Evolutionary conservation across 2,329 filamentous ascomycete species (phyloP).

Genomic region (Neurospora crassa): DNA sequence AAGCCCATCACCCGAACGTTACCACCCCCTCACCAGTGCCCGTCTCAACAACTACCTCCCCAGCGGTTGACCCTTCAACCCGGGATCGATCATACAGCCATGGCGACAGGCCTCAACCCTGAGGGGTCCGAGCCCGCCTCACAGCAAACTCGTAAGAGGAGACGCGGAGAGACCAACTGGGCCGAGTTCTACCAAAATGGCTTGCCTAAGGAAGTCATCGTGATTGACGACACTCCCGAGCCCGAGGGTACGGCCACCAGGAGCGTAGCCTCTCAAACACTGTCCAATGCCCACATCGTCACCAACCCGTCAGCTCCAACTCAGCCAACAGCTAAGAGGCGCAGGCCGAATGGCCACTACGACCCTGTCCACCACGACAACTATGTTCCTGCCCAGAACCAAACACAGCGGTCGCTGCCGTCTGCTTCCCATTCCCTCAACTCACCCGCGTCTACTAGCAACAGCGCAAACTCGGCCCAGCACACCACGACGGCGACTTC

Average conservation of each 20-base stretch:
- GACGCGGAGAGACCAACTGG: constrained; percentile 61
- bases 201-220: constrained; percentile 73
- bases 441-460: constrained; percentile 47
- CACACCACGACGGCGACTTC: constrained; percentile 89
- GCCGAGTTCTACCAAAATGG: constrained; percentile 74
- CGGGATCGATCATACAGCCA: constrained; percentile 26
- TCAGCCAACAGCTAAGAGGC: constrained; percentile 58
- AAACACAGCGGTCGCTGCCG: constrained; percentile 59
- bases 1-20: constrained; percentile 20
- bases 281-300: constrained; percentile 28
- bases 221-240: constrained; percentile 67
- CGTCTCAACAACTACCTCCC: background rate
- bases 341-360: constrained; percentile 57
- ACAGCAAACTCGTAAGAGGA: constrained; percentile 36
- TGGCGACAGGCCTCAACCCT: constrained; percentile 27
- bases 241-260: constrained; percentile 34
- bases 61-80: constrained; percentile 21
- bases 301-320: constrained; percentile 22
- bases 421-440: constrained; percentile 60
- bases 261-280: constrained; percentile 20
- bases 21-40: background rate
- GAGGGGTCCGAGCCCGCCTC: constrained; percentile 22
- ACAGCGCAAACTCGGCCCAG: constrained; percentile 69
- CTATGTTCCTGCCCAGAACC: constrained; percentile 59
- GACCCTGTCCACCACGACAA: constrained; percentile 64